Conservation (phyloP, 176 grass and related monocot species). For the Cenchrus americanus region DNA sequence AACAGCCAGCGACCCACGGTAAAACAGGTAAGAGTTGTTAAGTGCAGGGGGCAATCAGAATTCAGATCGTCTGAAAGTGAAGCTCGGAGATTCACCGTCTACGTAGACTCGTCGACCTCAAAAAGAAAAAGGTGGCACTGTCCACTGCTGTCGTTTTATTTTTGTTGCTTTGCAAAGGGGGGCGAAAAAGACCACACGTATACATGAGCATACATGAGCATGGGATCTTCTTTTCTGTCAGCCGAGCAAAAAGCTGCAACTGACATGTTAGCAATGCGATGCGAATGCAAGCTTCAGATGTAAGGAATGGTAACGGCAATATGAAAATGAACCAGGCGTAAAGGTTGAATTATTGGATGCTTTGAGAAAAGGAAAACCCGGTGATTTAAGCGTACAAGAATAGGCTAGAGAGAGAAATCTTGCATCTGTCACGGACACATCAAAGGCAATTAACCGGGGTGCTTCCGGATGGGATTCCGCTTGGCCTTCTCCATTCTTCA, state of each 20-base stretch:
- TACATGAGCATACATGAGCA: constrained; percentile 32
- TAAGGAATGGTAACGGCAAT: constrained; percentile 53
- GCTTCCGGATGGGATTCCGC: constrained; percentile 27
- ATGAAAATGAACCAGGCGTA: constrained; percentile 51
- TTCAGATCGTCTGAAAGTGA: constrained; percentile 28
- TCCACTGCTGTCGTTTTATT: constrained; percentile 48
- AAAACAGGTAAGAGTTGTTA: constrained; percentile 25
- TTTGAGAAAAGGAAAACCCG: constrained; percentile 29
- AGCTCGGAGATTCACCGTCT: not conserved
- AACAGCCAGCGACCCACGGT: not conserved
- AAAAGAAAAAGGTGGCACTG: constrained; percentile 34
- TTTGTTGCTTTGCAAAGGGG: constrained; percentile 53
- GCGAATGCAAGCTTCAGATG: constrained; percentile 28
- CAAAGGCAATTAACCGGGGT: constrained; percentile 7
- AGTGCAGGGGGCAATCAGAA: not conserved
- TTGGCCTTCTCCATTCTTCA: constrained; percentile 21
- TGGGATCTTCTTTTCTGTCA: constrained; percentile 53
- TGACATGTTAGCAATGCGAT: not conserved
- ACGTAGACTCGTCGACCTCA: not conserved
- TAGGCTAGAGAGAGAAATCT: constrained; percentile 4
- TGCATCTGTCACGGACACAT: constrained; percentile 3
- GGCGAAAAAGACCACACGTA: not conserved
- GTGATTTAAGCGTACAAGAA: constrained; percentile 46
- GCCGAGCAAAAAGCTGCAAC: constrained; percentile 30
- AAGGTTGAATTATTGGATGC: constrained; percentile 56